These are phyloP conservation scores for Prinsepia uniflora DNA, from an alignment of 306 rosid species.

Conservation along the genomic window DNA sequence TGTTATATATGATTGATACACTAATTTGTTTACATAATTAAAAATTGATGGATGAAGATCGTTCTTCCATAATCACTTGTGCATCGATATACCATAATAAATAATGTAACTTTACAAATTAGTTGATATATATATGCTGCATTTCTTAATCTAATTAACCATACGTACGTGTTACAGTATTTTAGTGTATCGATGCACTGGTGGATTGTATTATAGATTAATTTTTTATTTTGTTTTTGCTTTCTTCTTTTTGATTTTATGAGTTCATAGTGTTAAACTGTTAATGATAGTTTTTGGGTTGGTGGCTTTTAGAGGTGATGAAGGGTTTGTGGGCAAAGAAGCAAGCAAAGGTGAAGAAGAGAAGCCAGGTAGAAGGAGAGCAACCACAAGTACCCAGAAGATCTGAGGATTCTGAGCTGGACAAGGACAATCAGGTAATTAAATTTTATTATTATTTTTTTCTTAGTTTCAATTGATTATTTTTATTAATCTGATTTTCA, in stretches of 20 bases:
- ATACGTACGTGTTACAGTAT: too few relatives aligned
- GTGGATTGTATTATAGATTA: too few relatives aligned
- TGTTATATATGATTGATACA: too few relatives aligned
- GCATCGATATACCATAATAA: too few relatives aligned
- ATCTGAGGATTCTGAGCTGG: constrained; percentile 33
- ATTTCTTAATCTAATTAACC: too few relatives aligned
- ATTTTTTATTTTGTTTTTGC: background rate
- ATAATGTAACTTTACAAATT: too few relatives aligned
- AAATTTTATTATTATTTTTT: constrained; percentile 9
- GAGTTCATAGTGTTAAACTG: constrained; percentile 10
- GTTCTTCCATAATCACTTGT: too few relatives aligned
- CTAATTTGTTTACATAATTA: too few relatives aligned
- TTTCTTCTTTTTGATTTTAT: background rate
- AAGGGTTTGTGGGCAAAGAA: constrained; percentile 85
- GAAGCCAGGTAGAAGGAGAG: constrained; percentile 40
- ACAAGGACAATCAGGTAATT: constrained; percentile 50
- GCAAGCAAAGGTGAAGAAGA: constrained; percentile 67
- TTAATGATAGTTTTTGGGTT: constrained; percentile 19
- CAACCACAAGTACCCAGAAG: constrained; percentile 27
- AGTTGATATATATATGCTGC: too few relatives aligned
- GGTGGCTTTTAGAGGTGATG: constrained; percentile 60
- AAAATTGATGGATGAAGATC: too few relatives aligned
- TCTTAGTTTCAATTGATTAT: too few relatives aligned
- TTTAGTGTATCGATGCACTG: too few relatives aligned
- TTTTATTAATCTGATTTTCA: background rate